Conservation (phyloP, 2,329 filamentous ascomycete genomes). For the Calonectria naviculata region DNA sequence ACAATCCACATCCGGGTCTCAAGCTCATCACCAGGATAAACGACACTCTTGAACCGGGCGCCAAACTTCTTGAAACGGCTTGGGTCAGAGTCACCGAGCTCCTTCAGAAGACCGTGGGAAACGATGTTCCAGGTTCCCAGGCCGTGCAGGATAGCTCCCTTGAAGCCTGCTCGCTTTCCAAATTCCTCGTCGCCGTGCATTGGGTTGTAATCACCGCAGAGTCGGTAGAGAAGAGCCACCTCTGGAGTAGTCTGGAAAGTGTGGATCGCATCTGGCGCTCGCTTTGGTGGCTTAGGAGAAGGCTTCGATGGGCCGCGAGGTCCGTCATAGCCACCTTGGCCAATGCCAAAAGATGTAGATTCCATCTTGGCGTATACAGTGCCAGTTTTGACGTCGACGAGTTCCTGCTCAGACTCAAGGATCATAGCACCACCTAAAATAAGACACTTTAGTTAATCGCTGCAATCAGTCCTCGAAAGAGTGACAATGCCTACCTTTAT, state of each 20-base stretch:
- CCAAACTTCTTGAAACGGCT: slow-evolving; percentile 53
- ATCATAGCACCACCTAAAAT: slow-evolving; percentile 52
- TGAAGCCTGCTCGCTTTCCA: slow-evolving; percentile 55
- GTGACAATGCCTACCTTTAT: slow-evolving; percentile 45
- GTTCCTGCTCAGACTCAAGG: slow-evolving; percentile 51
- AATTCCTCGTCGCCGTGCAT: slow-evolving; percentile 57
- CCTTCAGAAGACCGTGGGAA: slow-evolving; percentile 54
- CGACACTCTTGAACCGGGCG: slow-evolving; percentile 57
- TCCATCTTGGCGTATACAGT: slow-evolving; percentile 51
- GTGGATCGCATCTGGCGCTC: slow-evolving; percentile 50
- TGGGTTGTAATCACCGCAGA: slow-evolving; percentile 62
- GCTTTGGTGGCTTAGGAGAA: slow-evolving; percentile 43
- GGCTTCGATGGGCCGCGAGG: slow-evolving; percentile 51
- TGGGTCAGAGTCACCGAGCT: slow-evolving; percentile 53
- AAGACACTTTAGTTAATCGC: neutral
- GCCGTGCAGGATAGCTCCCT: slow-evolving; percentile 58
- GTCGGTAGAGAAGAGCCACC: slow-evolving; percentile 53
- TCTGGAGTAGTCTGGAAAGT: slow-evolving; percentile 52
- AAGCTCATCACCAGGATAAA: slow-evolving; percentile 58
- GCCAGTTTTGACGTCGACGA: slow-evolving; percentile 52
- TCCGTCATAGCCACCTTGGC: slow-evolving; percentile 57
- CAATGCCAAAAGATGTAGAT: slow-evolving; percentile 55
- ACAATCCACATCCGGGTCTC: slow-evolving; percentile 56
- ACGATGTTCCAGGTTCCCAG: slow-evolving; percentile 60
- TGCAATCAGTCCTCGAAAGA: no score